Conservation (phyloP, 495 filamentous ascomycete genomes). For the Penicillium longicatenatum region DNA sequence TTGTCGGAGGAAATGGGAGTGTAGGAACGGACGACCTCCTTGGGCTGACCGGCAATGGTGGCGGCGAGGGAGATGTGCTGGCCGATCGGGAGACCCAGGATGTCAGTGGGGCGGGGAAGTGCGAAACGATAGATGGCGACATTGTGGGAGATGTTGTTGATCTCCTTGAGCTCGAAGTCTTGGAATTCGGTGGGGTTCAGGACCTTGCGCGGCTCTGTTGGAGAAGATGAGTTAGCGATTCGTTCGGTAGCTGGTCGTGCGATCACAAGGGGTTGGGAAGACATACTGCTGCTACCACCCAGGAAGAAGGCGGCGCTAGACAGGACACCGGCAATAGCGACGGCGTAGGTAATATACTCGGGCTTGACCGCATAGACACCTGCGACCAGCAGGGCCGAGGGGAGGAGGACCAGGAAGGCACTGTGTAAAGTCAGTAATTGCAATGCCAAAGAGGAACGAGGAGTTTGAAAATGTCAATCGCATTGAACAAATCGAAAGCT, state of each 20-base stretch:
- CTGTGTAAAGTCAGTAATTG: slow-evolving; percentile 36
- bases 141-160: slow-evolving; percentile 93
- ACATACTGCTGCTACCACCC: slow-evolving; percentile 27
- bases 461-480: background rate
- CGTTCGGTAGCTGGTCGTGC: background rate
- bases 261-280: slow-evolving; percentile 3
- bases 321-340: slow-evolving; percentile 38
- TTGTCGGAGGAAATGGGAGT: slow-evolving; percentile 94
- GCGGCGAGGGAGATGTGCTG: slow-evolving; percentile 97
- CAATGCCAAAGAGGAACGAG: background rate
- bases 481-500: background rate
- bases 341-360: slow-evolving; percentile 76
- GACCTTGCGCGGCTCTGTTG: slow-evolving; percentile 69
- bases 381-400: slow-evolving; percentile 76
- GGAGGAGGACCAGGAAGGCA: slow-evolving; percentile 73
- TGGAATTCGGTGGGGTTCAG: slow-evolving; percentile 88
- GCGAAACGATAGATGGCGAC: slow-evolving; percentile 96
- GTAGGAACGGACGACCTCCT: slow-evolving; percentile 94
- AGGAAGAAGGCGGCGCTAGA: slow-evolving; percentile 20
- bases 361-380: slow-evolving; percentile 75
- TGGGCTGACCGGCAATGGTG: slow-evolving; percentile 69
- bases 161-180: slow-evolving; percentile 85
- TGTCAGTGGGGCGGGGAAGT: slow-evolving; percentile 72
- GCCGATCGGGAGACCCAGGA: slow-evolving; percentile 95
- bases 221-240: slow-evolving; percentile 16